phyloP scores from a whole-genome alignment of 306 rosid species.

The Fragaria vesca region DNA sequence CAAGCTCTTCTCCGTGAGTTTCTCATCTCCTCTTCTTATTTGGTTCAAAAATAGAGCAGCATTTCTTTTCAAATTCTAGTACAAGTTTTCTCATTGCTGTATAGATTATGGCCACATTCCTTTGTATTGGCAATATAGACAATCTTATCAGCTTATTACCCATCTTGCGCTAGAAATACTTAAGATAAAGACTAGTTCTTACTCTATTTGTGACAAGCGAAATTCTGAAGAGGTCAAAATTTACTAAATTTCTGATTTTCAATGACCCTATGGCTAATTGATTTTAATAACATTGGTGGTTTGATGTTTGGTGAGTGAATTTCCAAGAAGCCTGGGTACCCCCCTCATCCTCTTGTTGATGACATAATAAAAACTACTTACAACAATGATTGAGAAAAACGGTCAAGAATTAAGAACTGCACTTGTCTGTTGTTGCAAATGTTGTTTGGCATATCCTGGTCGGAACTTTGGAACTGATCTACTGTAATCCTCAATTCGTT shows the following conservation, averaged over 20 bases:
- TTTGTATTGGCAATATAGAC: not conserved
- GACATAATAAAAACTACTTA: too few species aligned
- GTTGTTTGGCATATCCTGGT: too few species aligned
- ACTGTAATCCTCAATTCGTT: not conserved
- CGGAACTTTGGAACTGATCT: not conserved
- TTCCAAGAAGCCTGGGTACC: too few species aligned
- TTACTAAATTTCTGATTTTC: not conserved
- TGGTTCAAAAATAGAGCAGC: not conserved
- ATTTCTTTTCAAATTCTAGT: not conserved
- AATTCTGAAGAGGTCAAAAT: not conserved
- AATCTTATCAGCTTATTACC: not conserved
- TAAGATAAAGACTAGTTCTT: not conserved
- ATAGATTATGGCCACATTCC: not conserved
- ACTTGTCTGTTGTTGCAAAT: too few species aligned
- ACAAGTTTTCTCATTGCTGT: not conserved
- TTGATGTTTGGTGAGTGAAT: too few species aligned
- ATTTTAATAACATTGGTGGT: too few species aligned
- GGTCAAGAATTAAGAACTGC: too few species aligned
- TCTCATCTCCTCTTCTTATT: not conserved
- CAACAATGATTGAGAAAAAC: too few species aligned
- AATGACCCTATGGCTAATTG: not conserved
- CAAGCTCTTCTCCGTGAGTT: constrained; percentile 67
- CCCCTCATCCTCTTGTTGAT: too few species aligned
- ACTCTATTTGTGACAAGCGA: not conserved
- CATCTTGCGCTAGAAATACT: not conserved